Evolutionary conservation across 148 eudicot species (phyloP), one percentile per base, ranked within the genome.

Genomic region (Vaccinium macrocarpon): DNA sequence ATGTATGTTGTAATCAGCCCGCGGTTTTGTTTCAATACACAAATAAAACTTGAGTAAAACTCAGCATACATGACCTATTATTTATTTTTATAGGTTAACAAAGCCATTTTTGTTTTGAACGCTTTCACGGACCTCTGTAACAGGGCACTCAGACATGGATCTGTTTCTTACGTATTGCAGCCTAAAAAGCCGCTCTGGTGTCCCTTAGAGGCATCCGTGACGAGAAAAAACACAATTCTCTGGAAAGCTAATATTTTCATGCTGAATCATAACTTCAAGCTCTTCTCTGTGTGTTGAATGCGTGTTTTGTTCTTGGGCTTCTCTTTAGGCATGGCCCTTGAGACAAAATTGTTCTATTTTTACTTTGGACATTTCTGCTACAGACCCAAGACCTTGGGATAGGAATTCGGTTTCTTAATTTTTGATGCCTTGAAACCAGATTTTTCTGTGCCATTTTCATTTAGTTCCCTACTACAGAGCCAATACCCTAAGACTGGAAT

Each of bases 11-110:
- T 42, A 66, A 29, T 46, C 7, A 19, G 80, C 80, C 81, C 81
- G 50, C 81, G 76, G 81, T 61, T 70, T 85, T 81, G 87, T 5
- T 81, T 10, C 51, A 42, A 27, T 51, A 64, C 46, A 38, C 25
- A 76, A 46, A 14, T 64, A 77, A 55, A 75, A 64, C 23, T 32
- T 9, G 10, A 79, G 35, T 79, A 55, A 55, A 56, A 55, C 15
- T 35, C 48, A 5, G 11, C 29, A 16, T 29, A 8, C 15, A 50
- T 52, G 38, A 35, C 38, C 61, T 78, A 6, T 78, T 52, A 51
- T 78, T 27, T 76, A 76, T 8, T 49, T 8, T 76, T 49, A 49
- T 21, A 48, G 56, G 79, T 16, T 46, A n/a, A 76, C 57, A 2
- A 23, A 76, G 56, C 32, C 4, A 1, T 49, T 12, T 76, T 49